Base-by-base conservation (phyloP, 306 rosid genomes). In the Pyrus betulifolia region DNA sequence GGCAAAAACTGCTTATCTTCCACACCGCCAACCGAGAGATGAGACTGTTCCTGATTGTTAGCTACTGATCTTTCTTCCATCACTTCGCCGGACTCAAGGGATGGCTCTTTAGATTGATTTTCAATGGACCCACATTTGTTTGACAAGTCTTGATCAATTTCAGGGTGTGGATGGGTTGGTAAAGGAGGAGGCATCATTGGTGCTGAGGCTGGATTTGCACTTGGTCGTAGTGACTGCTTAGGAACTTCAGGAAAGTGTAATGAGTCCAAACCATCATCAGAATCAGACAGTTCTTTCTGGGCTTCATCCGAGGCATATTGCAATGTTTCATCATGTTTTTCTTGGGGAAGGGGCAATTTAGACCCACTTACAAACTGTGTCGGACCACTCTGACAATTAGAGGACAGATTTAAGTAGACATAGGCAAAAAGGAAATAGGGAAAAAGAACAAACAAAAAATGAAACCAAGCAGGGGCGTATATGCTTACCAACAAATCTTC, bases 161-260 rank as follows among this genome's bases (percentile, higher is more conserved):
- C 84, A 17, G 76, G 84, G 51, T 70, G 84, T 40, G 75, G 84
- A 27, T 62, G 65, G 28, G 69, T 45, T 69, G 76, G 77, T 9
- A 78, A 71, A 80, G 81, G 87, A 40, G 85, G 88, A 75, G 59
- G 55, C 45, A 78, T 38, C 10, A 80, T 82, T 65, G 95, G 90
- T 52, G 92, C 92, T 58, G 96, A 65, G 66, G 87, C 86, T 87
- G 72, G 62, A 80, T 81, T 81, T 59, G 80, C 67, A 55, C 23
- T 83, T 51, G 87, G 85, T 68, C 44, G 87, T 17, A 88, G 65
- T 8, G 87, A 78, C 80, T 44, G 87, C 44, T 59, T 88, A 0
- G 99, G 97, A 82, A 92, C 96, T 84, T 90, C 92, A 74, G 97
- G 98, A 78, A 95, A 87, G 45, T 92, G 96, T 69, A 88, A 80